phyloP scores from a whole-genome alignment of 495 filamentous ascomycete genomes.

The Apiosordaria backusii region DNA sequence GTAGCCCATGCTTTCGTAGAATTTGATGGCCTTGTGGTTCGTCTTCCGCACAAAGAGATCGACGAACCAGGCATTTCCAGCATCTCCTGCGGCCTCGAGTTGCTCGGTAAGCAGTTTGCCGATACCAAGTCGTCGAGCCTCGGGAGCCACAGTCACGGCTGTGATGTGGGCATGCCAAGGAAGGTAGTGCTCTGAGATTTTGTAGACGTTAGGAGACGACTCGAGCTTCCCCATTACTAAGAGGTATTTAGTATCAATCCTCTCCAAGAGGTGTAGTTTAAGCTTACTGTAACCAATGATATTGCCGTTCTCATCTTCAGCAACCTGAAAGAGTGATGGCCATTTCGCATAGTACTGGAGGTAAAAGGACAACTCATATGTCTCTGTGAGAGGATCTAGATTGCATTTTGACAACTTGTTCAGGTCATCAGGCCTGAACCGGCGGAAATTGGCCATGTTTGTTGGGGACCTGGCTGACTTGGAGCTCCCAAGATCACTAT shows the following conservation, averaged over 20 bases:
- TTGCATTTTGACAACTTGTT: constrained; percentile 75
- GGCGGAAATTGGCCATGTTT: constrained; percentile 46
- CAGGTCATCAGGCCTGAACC: constrained; percentile 44
- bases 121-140: constrained; percentile 78
- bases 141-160: constrained; percentile 85
- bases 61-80: constrained; percentile 85
- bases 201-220: constrained; percentile 68
- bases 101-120: constrained; percentile 73
- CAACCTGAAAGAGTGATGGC: constrained; percentile 86
- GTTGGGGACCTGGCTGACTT: neutral
- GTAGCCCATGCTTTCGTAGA: constrained; percentile 89
- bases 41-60: constrained; percentile 89
- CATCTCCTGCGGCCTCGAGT: constrained; percentile 77
- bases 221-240: constrained; percentile 95
- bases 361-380: constrained; percentile 93
- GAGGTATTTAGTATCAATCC: constrained; percentile 1
- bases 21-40: constrained; percentile 78
- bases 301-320: constrained; percentile 74
- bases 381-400: constrained; percentile 92
- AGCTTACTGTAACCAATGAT: constrained; percentile 90
- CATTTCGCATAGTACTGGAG: constrained; percentile 90
- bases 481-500: neutral
- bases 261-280: neutral
- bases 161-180: constrained; percentile 99
- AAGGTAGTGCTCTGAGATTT: constrained; percentile 76